phyloP scores from a whole-genome alignment of 2,329 filamentous ascomycete species.

The Chaetomium olivaceum region DNA sequence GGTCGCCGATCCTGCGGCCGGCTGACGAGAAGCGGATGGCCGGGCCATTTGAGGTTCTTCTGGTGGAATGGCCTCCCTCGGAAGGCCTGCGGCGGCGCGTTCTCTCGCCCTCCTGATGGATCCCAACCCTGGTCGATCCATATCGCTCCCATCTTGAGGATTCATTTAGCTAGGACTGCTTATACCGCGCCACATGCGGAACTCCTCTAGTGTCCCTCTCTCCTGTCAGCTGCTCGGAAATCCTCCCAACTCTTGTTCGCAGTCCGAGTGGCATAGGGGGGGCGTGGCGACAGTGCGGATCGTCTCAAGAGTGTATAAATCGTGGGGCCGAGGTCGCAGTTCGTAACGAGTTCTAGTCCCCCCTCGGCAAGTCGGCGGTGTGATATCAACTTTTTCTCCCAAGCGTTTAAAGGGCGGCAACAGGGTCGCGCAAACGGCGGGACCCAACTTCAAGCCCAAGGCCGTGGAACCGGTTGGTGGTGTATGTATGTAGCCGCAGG shows the following conservation, averaged over 20 bases:
- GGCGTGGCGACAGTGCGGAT: slow-evolving; percentile 12
- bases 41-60: slow-evolving; percentile 35
- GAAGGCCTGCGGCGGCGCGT: slow-evolving; percentile 46
- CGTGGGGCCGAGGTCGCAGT: slow-evolving; percentile 21
- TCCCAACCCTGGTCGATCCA: slow-evolving; percentile 50
- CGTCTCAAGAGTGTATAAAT: background rate
- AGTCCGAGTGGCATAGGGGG: slow-evolving; percentile 32
- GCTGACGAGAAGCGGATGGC: slow-evolving; percentile 37
- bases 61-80: slow-evolving; percentile 9
- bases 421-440: slow-evolving; percentile 26
- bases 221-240: slow-evolving; percentile 20
- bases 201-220: slow-evolving; percentile 29
- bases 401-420: slow-evolving; percentile 8
- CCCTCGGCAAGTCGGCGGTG: slow-evolving; percentile 8
- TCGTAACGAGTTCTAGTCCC: slow-evolving; percentile 8
- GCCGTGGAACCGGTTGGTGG: slow-evolving; percentile 32
- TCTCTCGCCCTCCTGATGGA: slow-evolving; percentile 59
- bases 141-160: slow-evolving; percentile 56
- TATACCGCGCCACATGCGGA: slow-evolving; percentile 33
- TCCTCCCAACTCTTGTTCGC: slow-evolving; percentile 21
- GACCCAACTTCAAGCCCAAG: slow-evolving; percentile 29
- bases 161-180: slow-evolving; percentile 51
- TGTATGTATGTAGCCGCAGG: slow-evolving; percentile 34
- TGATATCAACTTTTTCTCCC: slow-evolving; percentile 9
- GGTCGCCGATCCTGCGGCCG: slow-evolving; percentile 30